Evolutionary conservation across 1,284 basidiomycete species (phyloP).

Genomic region (Xerocomus alliaceus): DNA sequence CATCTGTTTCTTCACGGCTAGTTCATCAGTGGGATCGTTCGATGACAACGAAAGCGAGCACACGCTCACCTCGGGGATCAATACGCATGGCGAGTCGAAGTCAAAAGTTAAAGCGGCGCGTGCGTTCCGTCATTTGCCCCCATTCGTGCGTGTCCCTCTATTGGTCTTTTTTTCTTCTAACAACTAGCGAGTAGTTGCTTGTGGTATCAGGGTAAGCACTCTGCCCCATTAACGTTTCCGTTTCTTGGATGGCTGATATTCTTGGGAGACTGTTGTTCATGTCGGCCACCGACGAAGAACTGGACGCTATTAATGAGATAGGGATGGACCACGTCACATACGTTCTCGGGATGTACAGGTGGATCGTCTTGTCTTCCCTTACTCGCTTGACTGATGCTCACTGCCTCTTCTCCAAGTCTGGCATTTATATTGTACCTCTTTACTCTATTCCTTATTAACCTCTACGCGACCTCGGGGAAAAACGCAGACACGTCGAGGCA

Average conservation of each 20-base stretch:
- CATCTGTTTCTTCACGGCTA: constrained; percentile 76
- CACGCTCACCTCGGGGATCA: constrained; percentile 53
- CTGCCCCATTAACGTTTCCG: background rate
- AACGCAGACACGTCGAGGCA: constrained; percentile 49
- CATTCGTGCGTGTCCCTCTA: constrained; percentile 69
- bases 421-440: constrained; percentile 81
- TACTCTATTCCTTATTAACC: constrained; percentile 62
- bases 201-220: constrained; percentile 60
- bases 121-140: constrained; percentile 84
- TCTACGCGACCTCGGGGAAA: constrained; percentile 66
- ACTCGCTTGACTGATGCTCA: constrained; percentile 1
- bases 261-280: constrained; percentile 76
- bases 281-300: constrained; percentile 90
- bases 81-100: constrained; percentile 13
- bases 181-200: constrained; percentile 58
- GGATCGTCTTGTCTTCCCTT: background rate
- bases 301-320: constrained; percentile 67
- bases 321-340: constrained; percentile 92
- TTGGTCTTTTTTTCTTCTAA: background rate
- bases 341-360: constrained; percentile 82
- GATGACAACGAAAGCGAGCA: constrained; percentile 66
- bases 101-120: constrained; percentile 52
- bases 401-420: constrained; percentile 49
- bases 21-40: constrained; percentile 34
- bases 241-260: background rate